Conservation (phyloP, 1,139 yeast species). For the Geotrichum restrictum region DNA sequence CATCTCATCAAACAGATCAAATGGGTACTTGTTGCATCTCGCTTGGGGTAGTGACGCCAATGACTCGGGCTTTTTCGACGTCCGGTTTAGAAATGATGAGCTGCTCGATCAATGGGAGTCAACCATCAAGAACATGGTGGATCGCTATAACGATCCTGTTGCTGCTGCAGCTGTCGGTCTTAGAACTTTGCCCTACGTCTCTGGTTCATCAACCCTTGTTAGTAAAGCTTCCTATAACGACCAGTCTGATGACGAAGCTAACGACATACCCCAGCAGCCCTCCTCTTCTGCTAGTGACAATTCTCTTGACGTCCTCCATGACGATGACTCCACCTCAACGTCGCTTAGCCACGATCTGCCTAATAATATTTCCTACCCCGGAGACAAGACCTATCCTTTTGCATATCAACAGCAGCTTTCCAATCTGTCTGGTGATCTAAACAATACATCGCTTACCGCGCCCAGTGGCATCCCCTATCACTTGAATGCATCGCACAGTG, state of each 20-base stretch:
- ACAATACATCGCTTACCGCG: not conserved
- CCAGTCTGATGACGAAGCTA: slow-evolving; percentile 23
- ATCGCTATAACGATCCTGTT: slow-evolving; percentile 28
- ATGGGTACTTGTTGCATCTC: slow-evolving; percentile 35
- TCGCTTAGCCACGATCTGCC: slow-evolving; percentile 7
- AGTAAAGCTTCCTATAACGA: slow-evolving; percentile 27
- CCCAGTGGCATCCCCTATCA: not conserved
- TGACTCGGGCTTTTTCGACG: slow-evolving; percentile 39
- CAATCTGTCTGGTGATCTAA: not conserved
- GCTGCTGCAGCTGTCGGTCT: slow-evolving; percentile 10
- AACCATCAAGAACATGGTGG: slow-evolving; percentile 33
- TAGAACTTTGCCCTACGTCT: slow-evolving; percentile 1
- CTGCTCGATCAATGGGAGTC: slow-evolving; percentile 37
- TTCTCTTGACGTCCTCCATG: slow-evolving; percentile 4
- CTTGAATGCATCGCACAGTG: not conserved
- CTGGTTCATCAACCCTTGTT: slow-evolving; percentile 20
- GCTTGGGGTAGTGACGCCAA: slow-evolving; percentile 39
- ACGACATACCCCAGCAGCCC: slow-evolving; percentile 1
- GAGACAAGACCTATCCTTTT: slow-evolving; percentile 3
- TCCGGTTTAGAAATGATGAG: slow-evolving; percentile 38
- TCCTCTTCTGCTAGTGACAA: not conserved
- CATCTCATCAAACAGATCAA: slow-evolving; percentile 30
- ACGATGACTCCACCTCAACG: slow-evolving; percentile 13
- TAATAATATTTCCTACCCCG: not conserved
- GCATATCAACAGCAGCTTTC: slow-evolving; percentile 18